phyloP scores from a whole-genome alignment of 106 monocot species.

The Ottelia alismoides region DNA sequence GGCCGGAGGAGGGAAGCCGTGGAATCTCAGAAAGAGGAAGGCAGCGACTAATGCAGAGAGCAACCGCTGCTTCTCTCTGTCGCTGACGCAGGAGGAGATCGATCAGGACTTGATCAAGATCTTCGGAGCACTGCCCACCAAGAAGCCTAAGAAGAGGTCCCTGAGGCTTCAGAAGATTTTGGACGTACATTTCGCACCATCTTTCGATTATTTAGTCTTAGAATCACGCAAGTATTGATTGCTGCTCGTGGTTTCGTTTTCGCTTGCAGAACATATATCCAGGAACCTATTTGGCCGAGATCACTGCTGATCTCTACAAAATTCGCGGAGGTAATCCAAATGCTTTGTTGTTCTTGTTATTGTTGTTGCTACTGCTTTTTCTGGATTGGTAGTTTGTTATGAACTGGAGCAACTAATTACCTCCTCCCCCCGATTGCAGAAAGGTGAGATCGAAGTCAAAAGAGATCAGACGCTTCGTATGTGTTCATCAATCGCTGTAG shows the following conservation, averaged over 20 bases:
- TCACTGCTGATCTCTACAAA: conserved; percentile 2
- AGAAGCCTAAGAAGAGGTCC: conserved; percentile 6
- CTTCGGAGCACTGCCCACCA: not conserved
- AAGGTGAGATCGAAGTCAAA: too few species aligned
- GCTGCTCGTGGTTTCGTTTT: not conserved
- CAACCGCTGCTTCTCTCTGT: not conserved
- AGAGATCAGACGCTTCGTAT: too few species aligned
- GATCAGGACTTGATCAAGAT: not conserved
- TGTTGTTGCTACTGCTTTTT: not conserved
- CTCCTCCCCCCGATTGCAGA: too few species aligned
- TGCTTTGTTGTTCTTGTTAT: not conserved
- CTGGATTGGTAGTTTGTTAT: not conserved
- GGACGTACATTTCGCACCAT: conserved; percentile 1
- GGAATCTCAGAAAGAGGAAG: conserved; percentile 37
- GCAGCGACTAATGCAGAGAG: conserved; percentile 4
- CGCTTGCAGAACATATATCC: conserved; percentile 2
- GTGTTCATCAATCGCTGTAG: too few species aligned
- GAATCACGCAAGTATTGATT: not conserved
- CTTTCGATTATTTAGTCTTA: not conserved
- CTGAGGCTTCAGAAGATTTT: not conserved
- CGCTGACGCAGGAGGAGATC: conserved; percentile 2
- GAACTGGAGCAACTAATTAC: too few species aligned
- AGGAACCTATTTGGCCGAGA: conserved; percentile 1
- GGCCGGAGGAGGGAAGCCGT: conserved; percentile 15
- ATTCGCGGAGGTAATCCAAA: conserved; percentile 2